A percentile compares a stretch with the other conserved stretches of the same genome.
Conservation (phyloP, 192 early-diverging fungal genomes). For the Backusella mclennaniae region DNA sequence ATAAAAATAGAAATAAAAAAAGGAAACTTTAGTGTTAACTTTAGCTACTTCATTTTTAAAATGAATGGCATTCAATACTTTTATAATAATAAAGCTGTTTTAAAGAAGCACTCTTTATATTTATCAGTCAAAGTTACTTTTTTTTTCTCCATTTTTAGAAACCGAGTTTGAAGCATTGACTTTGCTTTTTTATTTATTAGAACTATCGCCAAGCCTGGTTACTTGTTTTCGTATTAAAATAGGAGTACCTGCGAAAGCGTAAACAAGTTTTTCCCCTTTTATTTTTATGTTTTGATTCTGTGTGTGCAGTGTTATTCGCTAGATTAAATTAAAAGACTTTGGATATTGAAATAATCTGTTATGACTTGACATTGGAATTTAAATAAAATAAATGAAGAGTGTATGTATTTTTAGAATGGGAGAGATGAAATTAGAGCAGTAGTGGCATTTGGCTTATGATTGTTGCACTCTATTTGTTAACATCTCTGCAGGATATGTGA, state of each 20-base stretch:
- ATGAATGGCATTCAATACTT: not conserved
- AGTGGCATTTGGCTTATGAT: not conserved
- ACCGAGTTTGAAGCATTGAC: not conserved
- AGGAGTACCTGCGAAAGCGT: not conserved
- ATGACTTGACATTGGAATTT: constrained; percentile 6
- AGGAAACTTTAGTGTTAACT: not conserved
- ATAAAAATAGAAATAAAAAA: not conserved
- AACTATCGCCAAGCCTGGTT: not conserved
- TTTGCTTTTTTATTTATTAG: not conserved
- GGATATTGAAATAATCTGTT: constrained; percentile 6
- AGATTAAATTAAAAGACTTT: constrained; percentile 5
- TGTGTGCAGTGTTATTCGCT: not conserved
- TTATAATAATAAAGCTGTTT: not conserved
- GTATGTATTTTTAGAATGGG: constrained; percentile 2
- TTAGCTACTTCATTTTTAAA: not conserved
- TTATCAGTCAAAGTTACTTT: not conserved
- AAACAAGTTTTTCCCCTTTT: constrained; percentile 2
- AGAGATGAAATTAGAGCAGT: not conserved
- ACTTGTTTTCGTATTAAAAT: constrained; percentile 1
- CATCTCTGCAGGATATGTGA: not conserved
- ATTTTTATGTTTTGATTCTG: not conserved
- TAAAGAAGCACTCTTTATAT: not conserved
- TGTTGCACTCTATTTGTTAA: not conserved
- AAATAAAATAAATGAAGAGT: constrained; percentile 4
- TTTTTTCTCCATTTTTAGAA: not conserved